Conservation (phyloP, 2,329 filamentous ascomycete species). For the Fonsecaea multimorphosa region DNA sequence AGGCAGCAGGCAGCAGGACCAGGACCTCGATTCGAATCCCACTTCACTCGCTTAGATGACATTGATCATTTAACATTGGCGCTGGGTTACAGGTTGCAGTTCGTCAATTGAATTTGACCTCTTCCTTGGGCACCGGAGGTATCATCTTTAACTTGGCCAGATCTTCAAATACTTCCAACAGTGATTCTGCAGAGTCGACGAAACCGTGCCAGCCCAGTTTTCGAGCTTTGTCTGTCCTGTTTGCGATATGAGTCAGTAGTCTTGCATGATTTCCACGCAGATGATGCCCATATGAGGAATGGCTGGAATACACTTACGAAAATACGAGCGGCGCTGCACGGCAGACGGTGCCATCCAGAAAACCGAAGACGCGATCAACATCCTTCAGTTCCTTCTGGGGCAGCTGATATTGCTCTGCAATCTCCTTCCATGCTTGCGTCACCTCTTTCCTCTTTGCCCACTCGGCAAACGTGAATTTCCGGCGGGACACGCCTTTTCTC, state of each 20-base stretch:
- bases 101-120: conserved; percentile 34
- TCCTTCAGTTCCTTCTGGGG: conserved; percentile 49
- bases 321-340: conserved; percentile 42
- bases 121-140: conserved; percentile 35
- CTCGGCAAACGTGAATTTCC: conserved; percentile 51
- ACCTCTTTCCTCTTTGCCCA: conserved; percentile 56
- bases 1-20: no score
- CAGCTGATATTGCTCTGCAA: conserved; percentile 51
- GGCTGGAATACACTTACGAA: conserved; percentile 40
- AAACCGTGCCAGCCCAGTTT: conserved; percentile 46
- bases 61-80: background rate
- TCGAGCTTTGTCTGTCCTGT: conserved; percentile 43
- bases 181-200: conserved; percentile 44
- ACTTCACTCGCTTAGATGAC: no score
- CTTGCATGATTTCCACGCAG: background rate
- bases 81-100: background rate
- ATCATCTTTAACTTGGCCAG: conserved; percentile 37
- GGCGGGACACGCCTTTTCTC: conserved; percentile 47
- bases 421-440: conserved; percentile 53
- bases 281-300: background rate
- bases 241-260: background rate
- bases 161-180: conserved; percentile 39
- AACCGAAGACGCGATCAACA: conserved; percentile 54
- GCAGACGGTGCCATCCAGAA: conserved; percentile 52
- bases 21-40: no score